Evolutionary conservation across 163 green algal species (phyloP).

Genomic region (Scenedesmus sp.): DNA sequence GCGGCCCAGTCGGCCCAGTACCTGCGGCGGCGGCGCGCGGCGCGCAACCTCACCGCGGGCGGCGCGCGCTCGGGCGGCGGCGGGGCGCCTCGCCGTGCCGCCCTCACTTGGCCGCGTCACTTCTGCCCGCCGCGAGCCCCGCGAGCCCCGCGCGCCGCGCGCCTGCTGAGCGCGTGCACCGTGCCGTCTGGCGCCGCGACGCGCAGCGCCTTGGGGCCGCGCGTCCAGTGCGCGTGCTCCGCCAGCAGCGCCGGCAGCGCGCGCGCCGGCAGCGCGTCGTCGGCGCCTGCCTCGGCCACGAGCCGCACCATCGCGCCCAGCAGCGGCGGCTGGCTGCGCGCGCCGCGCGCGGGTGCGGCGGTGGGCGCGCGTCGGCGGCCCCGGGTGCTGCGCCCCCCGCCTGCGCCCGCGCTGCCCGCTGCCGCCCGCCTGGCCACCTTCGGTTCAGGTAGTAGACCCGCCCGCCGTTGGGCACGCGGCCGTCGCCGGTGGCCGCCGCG

Average conservation of each 20-base stretch:
- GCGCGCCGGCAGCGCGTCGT: slow-evolving; percentile 57
- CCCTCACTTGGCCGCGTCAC: too few relatives aligned
- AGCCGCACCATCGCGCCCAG: slow-evolving; percentile 73
- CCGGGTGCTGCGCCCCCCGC: too few relatives aligned
- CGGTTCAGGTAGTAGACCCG: slow-evolving; percentile 96
- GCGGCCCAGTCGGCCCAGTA: slow-evolving; percentile 83
- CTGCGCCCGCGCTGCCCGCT: not conserved
- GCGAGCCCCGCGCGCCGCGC: too few relatives aligned
- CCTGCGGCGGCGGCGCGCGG: too few relatives aligned
- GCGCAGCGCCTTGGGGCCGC: slow-evolving; percentile 51
- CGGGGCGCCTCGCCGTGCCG: too few relatives aligned
- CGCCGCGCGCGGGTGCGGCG: too few relatives aligned
- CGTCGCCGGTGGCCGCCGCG: slow-evolving; percentile 60
- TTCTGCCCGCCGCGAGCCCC: too few relatives aligned
- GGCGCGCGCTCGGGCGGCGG: too few relatives aligned
- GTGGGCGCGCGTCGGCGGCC: too few relatives aligned
- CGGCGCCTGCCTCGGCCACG: slow-evolving; percentile 37
- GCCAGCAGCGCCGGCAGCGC: slow-evolving; percentile 68
- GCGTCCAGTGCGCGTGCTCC: slow-evolving; percentile 63
- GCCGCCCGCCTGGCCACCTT: slow-evolving; percentile 43
- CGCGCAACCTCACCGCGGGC: too few relatives aligned
- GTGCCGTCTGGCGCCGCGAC: not conserved
- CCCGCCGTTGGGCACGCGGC: slow-evolving; percentile 94
- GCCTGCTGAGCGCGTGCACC: slow-evolving; percentile 15
- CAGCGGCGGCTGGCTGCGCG: slow-evolving; percentile 76